A percentile compares a stretch with the other conserved stretches of the same genome.
Conservation (phyloP, 768 basidiomycete species). For the Candolleomyces efflorescens region DNA sequence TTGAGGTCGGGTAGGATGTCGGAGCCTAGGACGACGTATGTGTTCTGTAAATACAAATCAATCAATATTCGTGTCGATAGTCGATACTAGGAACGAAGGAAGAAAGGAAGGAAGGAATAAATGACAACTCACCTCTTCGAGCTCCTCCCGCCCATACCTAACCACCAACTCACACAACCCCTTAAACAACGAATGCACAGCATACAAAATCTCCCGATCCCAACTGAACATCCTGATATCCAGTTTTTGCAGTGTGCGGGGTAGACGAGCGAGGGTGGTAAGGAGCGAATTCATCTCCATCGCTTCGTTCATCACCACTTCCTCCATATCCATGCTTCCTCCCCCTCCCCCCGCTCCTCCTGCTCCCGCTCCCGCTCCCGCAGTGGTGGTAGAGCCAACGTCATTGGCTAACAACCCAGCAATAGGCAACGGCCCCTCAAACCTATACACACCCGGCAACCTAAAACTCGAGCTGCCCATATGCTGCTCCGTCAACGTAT, state of each 20-base stretch:
- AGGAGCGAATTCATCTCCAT: constrained; percentile 15
- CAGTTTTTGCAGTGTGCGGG: constrained; percentile 14
- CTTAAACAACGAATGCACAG: constrained; percentile 21
- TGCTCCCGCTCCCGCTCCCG: too few relatives aligned
- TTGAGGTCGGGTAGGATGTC: constrained; percentile 23
- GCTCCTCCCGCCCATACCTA: constrained; percentile 17
- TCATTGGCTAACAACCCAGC: constrained; percentile 15
- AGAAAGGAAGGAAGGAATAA: too few relatives aligned
- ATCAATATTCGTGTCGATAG: too few relatives aligned
- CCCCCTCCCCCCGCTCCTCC: too few relatives aligned
- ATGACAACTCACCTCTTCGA: constrained; percentile 19
- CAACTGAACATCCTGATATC: constrained; percentile 22
- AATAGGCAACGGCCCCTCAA: constrained; percentile 22
- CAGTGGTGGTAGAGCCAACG: too few relatives aligned
- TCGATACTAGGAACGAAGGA: neutral
- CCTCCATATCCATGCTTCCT: constrained; percentile 14
- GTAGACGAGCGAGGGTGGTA: constrained; percentile 19
- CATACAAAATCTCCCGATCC: constrained; percentile 29
- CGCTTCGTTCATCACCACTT: constrained; percentile 19
- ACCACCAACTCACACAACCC: constrained; percentile 17
- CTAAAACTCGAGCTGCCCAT: constrained; percentile 18
- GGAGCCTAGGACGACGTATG: constrained; percentile 24
- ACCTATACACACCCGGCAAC: constrained; percentile 20
- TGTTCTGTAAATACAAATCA: constrained; percentile 16
- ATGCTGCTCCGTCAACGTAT: constrained; percentile 24